phyloP scores from a whole-genome alignment of 2,329 filamentous ascomycete genomes.

The Nemania abortiva region DNA sequence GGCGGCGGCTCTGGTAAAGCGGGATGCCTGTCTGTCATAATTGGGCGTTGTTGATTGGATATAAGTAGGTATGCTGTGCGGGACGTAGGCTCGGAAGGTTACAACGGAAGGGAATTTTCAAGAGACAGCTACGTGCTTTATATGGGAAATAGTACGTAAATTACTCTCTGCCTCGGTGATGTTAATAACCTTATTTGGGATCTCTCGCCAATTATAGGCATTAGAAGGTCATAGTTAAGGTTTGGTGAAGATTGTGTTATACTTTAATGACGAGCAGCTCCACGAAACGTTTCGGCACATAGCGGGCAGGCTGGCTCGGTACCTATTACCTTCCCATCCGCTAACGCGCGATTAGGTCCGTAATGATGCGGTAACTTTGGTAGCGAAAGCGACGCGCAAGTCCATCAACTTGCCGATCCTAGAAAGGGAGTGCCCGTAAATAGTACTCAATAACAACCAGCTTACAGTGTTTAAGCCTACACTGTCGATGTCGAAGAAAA shows the following conservation, averaged over 20 bases:
- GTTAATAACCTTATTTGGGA: too few species aligned
- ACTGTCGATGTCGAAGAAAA: background rate
- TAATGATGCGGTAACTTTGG: background rate
- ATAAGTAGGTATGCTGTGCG: slow-evolving; percentile 8
- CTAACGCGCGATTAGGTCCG: background rate
- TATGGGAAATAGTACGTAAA: too few species aligned
- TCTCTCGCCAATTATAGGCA: too few species aligned
- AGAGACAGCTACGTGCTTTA: too few species aligned
- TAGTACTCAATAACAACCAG: background rate
- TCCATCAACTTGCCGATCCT: background rate
- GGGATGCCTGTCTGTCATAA: background rate
- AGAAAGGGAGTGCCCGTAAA: background rate
- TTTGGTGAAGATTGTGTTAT: too few species aligned
- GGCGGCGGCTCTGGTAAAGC: background rate
- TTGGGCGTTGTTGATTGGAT: slow-evolving; percentile 4
- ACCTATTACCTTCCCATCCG: background rate
- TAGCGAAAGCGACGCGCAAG: background rate
- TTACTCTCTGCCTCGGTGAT: too few species aligned
- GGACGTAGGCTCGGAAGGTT: background rate
- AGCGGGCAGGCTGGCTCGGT: background rate
- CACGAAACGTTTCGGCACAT: background rate
- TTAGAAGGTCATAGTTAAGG: too few species aligned
- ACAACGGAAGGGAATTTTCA: too few species aligned
- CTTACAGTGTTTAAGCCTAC: background rate
- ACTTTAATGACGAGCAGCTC: too few species aligned